Percentiles rank a stretch among this genome's conserved stretches.
Conservation (phyloP, 139 green algal species). For the Chlamydomonas asymmetrica region DNA sequence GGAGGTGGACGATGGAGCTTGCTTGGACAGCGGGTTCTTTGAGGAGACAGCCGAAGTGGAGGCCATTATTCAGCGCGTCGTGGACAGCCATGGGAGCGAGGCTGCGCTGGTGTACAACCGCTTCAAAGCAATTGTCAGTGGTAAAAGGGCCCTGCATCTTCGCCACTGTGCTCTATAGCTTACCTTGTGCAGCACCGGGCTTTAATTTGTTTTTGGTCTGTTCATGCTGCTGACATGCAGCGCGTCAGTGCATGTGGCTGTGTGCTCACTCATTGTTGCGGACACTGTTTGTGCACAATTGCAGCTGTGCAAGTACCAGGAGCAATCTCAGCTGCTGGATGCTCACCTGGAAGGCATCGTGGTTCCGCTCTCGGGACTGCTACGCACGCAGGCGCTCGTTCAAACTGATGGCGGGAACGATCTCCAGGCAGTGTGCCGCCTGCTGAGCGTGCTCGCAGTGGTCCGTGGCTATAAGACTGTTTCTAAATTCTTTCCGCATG, state of each 20-base stretch:
- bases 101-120: constrained; percentile 37
- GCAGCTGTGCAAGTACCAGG: constrained; percentile 92
- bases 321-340: constrained; percentile 95
- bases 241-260: neutral
- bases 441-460: constrained; percentile 80
- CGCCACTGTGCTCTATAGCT: neutral
- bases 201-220: neutral
- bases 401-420: neutral
- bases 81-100: constrained; percentile 23
- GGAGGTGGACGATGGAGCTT: no score
- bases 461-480: constrained; percentile 90
- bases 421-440: constrained; percentile 40
- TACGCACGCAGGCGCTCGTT: constrained; percentile 52
- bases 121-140: constrained; percentile 60
- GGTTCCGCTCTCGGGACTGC: constrained; percentile 62
- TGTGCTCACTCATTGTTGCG: neutral
- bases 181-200: no score
- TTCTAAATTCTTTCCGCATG: constrained; percentile 88
- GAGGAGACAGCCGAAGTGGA: constrained; percentile 52
- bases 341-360: constrained; percentile 82
- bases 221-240: neutral
- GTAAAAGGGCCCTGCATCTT: neutral
- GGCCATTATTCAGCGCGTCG: constrained; percentile 39
- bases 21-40: no score
- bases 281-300: neutral